Evolutionary conservation across 163 green algal genomes (phyloP), one percentile per base, ranked within the genome.

Genomic region (Scenedesmus sp.): DNA sequence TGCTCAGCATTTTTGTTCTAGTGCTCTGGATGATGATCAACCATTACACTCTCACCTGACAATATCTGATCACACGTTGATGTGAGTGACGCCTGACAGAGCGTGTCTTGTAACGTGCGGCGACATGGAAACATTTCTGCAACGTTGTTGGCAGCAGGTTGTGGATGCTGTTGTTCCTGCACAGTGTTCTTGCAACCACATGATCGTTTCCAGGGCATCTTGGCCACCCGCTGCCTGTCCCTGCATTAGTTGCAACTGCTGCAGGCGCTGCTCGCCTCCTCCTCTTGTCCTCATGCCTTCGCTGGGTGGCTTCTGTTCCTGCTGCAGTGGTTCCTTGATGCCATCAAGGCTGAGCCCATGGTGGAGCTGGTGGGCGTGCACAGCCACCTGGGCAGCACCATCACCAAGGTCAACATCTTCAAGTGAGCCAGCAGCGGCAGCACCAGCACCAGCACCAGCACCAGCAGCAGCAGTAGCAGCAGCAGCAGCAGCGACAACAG

Each of bases 301-400:
- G n/a, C n/a, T n/a, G n/a, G n/a, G n/a, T n/a, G n/a, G n/a, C n/a
- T n/a, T n/a, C n/a, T n/a, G 4, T 20, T 22, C 46, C 24, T n/a
- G 24, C 86, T 44, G 89, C 95, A 99, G 93, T 99, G 97, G 97
- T 99, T 99, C 94, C 93, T 99, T 90, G 96, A 99, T 82, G 86
- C 94, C 79, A 98, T 99, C 93, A 95, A 94, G 86, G 92, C 91
- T n/a, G 95, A 98, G 86, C 92, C 94, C 18, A 83, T 95, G 53
- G 93, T 99, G 83, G 89, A 98, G 91, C 95, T 99, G 68, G 97
- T 99, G 68, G 98, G 98, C 35, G 97, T 98, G 73, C 98, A 99
- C 96, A 98, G 94, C 88, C 98, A 99, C 94, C 94, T 99, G 89
- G 98, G 98, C n/a, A 98, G 95, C 76, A 99, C 98, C 44, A 99